A percentile compares a stretch with the other conserved stretches of the same genome.
phyloP scores from a whole-genome alignment of 371 early-diverging fungal species.

The Entomophthora muscae region DNA sequence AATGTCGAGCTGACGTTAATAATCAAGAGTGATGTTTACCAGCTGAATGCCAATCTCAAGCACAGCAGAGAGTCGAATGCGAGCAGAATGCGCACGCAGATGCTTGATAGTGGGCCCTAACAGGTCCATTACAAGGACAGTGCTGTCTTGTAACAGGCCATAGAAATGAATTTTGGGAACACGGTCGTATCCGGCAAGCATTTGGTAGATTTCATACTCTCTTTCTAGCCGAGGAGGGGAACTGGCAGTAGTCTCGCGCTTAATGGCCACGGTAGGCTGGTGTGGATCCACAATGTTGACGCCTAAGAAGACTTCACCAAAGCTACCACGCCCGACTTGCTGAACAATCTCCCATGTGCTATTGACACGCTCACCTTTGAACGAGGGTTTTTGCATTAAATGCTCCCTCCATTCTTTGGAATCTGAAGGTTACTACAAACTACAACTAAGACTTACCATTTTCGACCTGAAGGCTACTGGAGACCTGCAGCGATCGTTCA shows the following conservation, averaged over 20 bases:
- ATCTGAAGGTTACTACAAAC: background rate
- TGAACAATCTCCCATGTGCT: background rate
- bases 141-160: constrained; percentile 74
- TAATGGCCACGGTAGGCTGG: background rate
- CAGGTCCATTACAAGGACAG: constrained; percentile 85
- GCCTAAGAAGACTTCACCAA: background rate
- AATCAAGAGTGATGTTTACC: constrained; percentile 17
- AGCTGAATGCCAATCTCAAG: constrained; percentile 33
- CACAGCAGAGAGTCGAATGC: constrained; percentile 25
- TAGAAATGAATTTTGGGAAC: constrained; percentile 74
- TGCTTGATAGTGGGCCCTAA: constrained; percentile 89
- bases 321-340: background rate
- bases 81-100: constrained; percentile 18
- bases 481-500: background rate
- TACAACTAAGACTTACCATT: background rate
- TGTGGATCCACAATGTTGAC: background rate
- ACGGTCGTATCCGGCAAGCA: constrained; percentile 20
- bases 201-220: background rate
- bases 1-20: constrained; percentile 35
- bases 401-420: too few species aligned
- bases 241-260: background rate
- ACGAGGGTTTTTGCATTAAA: too few species aligned
- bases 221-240: background rate
- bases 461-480: background rate
- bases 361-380: background rate